These are phyloP conservation scores for Chlamydomonas incerta DNA, from an alignment of 139 green algal genomes.

Conservation along the genomic window DNA sequence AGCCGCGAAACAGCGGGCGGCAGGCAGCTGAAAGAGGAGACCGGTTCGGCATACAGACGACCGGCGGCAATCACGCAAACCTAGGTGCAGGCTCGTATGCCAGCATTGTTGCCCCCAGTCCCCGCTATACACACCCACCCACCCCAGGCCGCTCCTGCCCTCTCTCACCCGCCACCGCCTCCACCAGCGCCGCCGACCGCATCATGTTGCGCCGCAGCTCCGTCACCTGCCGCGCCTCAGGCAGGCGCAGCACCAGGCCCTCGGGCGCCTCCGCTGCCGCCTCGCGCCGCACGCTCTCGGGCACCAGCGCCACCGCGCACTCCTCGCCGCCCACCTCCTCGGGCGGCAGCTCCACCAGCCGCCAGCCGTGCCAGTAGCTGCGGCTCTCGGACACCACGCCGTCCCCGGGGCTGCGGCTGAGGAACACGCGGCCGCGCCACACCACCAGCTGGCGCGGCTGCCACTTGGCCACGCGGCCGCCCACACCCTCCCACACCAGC, in stretches of 20 bases:
- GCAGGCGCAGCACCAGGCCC: slow-evolving; percentile 48
- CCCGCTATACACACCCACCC: too few species aligned
- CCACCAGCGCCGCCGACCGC: slow-evolving; percentile 34
- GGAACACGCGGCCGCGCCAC: slow-evolving; percentile 60
- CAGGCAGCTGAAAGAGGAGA: too few species aligned
- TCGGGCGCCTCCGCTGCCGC: slow-evolving; percentile 32
- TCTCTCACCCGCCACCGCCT: slow-evolving; percentile 21
- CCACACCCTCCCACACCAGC: slow-evolving; percentile 60
- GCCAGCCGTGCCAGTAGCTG: slow-evolving; percentile 41
- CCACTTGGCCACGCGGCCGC: slow-evolving; percentile 49
- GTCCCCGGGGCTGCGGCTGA: slow-evolving; percentile 33
- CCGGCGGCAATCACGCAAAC: too few species aligned
- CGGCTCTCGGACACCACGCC: slow-evolving; percentile 7
- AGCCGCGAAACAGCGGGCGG: too few species aligned
- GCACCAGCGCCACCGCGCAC: slow-evolving; percentile 26
- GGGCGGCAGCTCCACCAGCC: slow-evolving; percentile 35
- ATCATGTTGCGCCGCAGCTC: slow-evolving; percentile 22
- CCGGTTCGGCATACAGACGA: too few species aligned
- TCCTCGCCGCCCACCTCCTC: slow-evolving; percentile 1
- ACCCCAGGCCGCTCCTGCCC: too few species aligned
- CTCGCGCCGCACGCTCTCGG: slow-evolving; percentile 9
- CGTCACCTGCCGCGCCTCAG: not conserved
- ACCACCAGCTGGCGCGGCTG: slow-evolving; percentile 45
- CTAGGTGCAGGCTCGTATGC: too few species aligned
- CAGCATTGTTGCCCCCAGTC: too few species aligned